phyloP scores from a whole-genome alignment of 2,329 filamentous ascomycete species.

The Grosmannia clavigera region DNA sequence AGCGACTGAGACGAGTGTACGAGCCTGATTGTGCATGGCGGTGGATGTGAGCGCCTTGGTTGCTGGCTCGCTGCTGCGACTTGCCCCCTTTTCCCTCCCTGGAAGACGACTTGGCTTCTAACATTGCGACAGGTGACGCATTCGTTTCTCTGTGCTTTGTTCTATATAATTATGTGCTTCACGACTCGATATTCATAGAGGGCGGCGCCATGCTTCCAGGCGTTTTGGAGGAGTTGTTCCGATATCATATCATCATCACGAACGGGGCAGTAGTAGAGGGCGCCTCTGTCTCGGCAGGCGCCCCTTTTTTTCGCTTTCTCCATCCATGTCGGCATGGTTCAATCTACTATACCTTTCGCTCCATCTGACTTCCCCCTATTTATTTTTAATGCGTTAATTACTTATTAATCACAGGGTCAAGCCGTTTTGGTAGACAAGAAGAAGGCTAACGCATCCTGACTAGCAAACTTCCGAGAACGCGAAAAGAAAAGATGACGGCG shows the following conservation, averaged over 20 bases:
- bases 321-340: not conserved
- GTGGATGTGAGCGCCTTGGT: slow-evolving; percentile 1
- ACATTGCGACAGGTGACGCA: not conserved
- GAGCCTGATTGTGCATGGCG: not conserved
- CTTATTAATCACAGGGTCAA: no score
- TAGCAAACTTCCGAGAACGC: no score
- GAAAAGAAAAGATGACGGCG: not conserved
- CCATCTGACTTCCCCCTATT: not conserved
- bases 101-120: not conserved
- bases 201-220: not conserved
- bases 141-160: not conserved
- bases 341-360: not conserved
- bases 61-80: not conserved
- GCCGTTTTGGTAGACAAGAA: no score
- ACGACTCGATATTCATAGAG: not conserved
- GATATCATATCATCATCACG: not conserved
- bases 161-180: not conserved
- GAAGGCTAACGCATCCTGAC: no score
- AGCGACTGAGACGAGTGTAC: not conserved
- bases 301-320: not conserved
- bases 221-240: not conserved
- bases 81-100: not conserved
- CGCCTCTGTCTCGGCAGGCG: not conserved
- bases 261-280: not conserved
- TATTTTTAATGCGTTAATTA: not conserved